Conservation (phyloP, 192 early-diverging fungal genomes). For the Hyaloraphidium curvatum region DNA sequence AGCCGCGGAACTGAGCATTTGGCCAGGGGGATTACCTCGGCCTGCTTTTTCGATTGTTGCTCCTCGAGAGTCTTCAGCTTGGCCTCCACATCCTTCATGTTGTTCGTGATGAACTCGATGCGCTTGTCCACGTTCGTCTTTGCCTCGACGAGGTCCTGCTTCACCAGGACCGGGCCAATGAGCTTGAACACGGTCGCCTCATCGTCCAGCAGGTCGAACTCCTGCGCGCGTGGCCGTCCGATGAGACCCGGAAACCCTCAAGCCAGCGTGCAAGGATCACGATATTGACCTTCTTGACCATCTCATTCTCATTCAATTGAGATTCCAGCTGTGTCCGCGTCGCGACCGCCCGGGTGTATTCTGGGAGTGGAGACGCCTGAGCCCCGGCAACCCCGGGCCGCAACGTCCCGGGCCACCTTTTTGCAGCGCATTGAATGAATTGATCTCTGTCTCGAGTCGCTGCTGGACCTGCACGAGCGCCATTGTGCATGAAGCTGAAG, state of each 20-base stretch:
- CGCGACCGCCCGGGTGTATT: constrained; percentile 50
- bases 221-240: constrained; percentile 20
- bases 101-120: constrained; percentile 67
- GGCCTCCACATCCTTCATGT: constrained; percentile 58
- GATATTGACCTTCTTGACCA: constrained; percentile 53
- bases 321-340: constrained; percentile 75
- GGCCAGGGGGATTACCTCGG: too few species aligned
- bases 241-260: background rate
- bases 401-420: constrained; percentile 23
- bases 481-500: constrained; percentile 10
- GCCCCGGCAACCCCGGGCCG: background rate
- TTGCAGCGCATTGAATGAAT: constrained; percentile 50
- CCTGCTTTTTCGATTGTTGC: too few species aligned
- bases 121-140: constrained; percentile 78
- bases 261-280: background rate
- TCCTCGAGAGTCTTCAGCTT: too few species aligned
- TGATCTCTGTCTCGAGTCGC: constrained; percentile 48
- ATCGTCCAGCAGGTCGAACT: constrained; percentile 66
- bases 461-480: constrained; percentile 24
- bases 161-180: constrained; percentile 86
- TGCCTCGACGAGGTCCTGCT: constrained; percentile 77
- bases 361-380: constrained; percentile 19
- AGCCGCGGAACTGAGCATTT: too few species aligned
- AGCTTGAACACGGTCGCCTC: constrained; percentile 85
- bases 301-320: constrained; percentile 87